Base-by-base conservation (phyloP, 2,329 filamentous ascomycete genomes). In the Beauveria sp. region DNA sequence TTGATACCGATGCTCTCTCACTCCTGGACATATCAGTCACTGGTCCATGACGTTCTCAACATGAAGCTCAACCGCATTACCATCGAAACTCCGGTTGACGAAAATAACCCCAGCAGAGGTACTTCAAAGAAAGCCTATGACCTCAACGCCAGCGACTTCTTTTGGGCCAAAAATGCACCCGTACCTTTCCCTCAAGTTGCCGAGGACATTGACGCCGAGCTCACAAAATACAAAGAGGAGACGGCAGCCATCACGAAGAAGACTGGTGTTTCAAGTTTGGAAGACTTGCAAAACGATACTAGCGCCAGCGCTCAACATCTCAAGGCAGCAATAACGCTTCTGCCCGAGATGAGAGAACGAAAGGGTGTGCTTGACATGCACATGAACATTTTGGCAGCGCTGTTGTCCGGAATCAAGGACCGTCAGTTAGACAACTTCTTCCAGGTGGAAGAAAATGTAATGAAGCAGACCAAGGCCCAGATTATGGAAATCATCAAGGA, bases 1-100 rank as follows among this genome's bases (percentile, higher is more conserved):
- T 77, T 99, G 58, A 91, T 96, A 65, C 92, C 94, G 2, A 97
- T 99, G 94, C 83, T 99, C n/a, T 97, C 93, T 16, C 94, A 99
- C 75, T 97, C 92, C 22, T 83, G 80, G 80, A 83, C 83, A 9
- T 86, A 96, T 68, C 92, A 96, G 73, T 94, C 90, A 8, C 79
- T 96, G 12, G 90, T 96, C 18, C 89, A 85, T 66, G 84, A 83
- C 64, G 78, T 83, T 18, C 76, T 82, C 56, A 77, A 77, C 64
- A 79, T 80, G 77, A 79, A 80, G 70, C 82, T 97, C 44, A 99
- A 97, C 72, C 88, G 93, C 41, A 97, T 99, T 67, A 97, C 91
- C 1, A 89, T 99, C 50, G 91, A 96, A 70, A 86, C 88, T 0
- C 87, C 90, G 5, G 79, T 87, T 9, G 92, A 97, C 64, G 90